Evolutionary conservation across 2,329 filamentous ascomycete genomes (phyloP).

Genomic region (Eutypella sp.): DNA sequence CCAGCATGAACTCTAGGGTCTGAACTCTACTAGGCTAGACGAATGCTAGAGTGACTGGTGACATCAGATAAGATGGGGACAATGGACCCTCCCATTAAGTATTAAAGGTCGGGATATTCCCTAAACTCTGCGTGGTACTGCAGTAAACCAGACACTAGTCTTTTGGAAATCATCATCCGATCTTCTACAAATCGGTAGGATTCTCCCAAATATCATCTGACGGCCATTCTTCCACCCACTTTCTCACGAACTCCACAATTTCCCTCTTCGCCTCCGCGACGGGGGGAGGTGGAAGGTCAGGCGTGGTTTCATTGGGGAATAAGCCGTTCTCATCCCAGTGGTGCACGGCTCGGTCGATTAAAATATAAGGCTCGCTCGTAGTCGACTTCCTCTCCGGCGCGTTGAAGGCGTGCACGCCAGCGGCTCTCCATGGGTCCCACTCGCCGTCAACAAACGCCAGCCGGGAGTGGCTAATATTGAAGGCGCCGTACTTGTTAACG

Average conservation of each 20-base stretch:
- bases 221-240: constrained; percentile 58
- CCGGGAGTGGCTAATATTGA: constrained; percentile 66
- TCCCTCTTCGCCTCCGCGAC: constrained; percentile 55
- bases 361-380: constrained; percentile 61
- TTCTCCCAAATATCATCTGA: not conserved
- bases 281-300: constrained; percentile 51
- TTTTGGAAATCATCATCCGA: no score
- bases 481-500: constrained; percentile 75
- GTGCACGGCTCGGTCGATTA: constrained; percentile 71
- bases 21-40: not conserved
- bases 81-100: no score
- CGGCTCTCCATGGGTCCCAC: constrained; percentile 74
- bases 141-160: no score
- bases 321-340: constrained; percentile 75
- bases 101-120: no score
- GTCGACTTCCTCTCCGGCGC: constrained; percentile 55
- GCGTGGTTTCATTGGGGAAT: constrained; percentile 56
- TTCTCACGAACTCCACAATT: constrained; percentile 57
- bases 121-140: no score
- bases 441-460: constrained; percentile 75
- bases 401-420: constrained; percentile 64
- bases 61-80: no score
- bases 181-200: no score
- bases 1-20: not conserved
- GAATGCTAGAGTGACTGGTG: no score